These are phyloP conservation scores for Podaxis rugospora DNA, from an alignment of 768 basidiomycete species.

Conservation along the genomic window DNA sequence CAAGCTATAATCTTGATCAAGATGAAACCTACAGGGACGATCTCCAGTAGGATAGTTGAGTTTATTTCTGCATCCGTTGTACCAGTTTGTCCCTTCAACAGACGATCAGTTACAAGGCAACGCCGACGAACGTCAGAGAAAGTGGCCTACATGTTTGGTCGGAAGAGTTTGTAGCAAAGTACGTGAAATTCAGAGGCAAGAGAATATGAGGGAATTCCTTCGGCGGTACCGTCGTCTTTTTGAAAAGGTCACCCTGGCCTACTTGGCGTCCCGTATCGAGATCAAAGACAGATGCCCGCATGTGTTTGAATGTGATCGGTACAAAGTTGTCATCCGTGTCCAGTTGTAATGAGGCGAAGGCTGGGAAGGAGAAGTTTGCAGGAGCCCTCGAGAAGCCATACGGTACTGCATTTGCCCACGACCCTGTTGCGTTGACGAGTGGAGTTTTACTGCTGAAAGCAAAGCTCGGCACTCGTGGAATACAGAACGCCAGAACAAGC, in stretches of 20 bases:
- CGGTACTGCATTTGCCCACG: slow-evolving; percentile 52
- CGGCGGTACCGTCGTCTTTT: slow-evolving; percentile 53
- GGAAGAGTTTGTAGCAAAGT: slow-evolving; percentile 70
- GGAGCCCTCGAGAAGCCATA: slow-evolving; percentile 69
- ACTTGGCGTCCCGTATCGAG: slow-evolving; percentile 60
- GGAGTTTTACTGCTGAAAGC: slow-evolving; percentile 56
- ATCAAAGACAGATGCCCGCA: slow-evolving; percentile 70
- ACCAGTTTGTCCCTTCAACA: slow-evolving; percentile 63
- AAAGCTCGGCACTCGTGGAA: slow-evolving; percentile 80
- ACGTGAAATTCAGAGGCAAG: slow-evolving; percentile 82
- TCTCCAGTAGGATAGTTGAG: slow-evolving; percentile 42
- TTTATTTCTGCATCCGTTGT: slow-evolving; percentile 69
- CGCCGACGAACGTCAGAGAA: slow-evolving; percentile 5
- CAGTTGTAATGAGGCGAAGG: slow-evolving; percentile 66
- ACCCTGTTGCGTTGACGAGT: slow-evolving; percentile 53
- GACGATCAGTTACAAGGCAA: slow-evolving; percentile 4
- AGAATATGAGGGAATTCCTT: slow-evolving; percentile 59
- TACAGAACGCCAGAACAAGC: slow-evolving; percentile 68
- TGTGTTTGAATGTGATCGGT: slow-evolving; percentile 66
- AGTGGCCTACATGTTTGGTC: slow-evolving; percentile 73
- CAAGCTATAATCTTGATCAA: neutral
- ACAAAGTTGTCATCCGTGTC: slow-evolving; percentile 74
- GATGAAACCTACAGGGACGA: slow-evolving; percentile 50
- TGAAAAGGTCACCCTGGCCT: slow-evolving; percentile 59
- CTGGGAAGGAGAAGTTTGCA: slow-evolving; percentile 89